Evolutionary conservation across 2,329 filamentous ascomycete species (phyloP), one percentile per base, ranked within the genome.

Genomic region (Aspergillus ochraceus): DNA sequence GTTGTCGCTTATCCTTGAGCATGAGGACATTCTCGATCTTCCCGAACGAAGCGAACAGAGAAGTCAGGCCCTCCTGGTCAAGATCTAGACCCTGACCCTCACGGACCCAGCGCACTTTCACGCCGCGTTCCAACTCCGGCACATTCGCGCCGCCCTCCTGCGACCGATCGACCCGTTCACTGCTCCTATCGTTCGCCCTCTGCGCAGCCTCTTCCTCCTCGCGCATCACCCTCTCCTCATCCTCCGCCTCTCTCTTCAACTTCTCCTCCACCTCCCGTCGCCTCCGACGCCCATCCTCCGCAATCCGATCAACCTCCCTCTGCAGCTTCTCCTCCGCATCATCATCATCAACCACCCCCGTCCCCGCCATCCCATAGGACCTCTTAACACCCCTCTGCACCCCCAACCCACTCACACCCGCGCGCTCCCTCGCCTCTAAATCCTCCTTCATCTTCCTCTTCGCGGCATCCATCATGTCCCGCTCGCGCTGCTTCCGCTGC

Each of bases 361-460:
- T 55, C 32, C 63, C 64, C 20, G 64, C 60, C 10, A 63, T 49
- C 14, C 62, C 83, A 77, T 83, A 83, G 61, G 86, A 79, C 49
- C 85, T 78, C 71, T 86, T 88, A 54, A 87, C 80, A 2, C 88
- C 87, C 30, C 80, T 80, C 36, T 71, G 76, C 54, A 70, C 69
- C 45, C 79, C 79, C 36, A 77, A 77, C 1, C 64, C 57, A 49
- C 54, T 56, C 10, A 69, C 71, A 0, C 77, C 80, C 17, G 79
- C 80, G 20, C 84, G 80, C 75, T 97, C 94, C 20, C 90, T 81
- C 26, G 86, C 84, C 77, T 97, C 92, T 54, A 98, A 79, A 71
- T 97, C 92, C 70, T 96, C 92, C 65, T 91, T 90, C 84, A 96
- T 90, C 66, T 86, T 84, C 71, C 90, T 82, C 67, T 90, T 82